A percentile compares a stretch with the other conserved stretches of the same genome.
Conservation (phyloP, 441 rosid genomes). For the Erysimum cheiri region DNA sequence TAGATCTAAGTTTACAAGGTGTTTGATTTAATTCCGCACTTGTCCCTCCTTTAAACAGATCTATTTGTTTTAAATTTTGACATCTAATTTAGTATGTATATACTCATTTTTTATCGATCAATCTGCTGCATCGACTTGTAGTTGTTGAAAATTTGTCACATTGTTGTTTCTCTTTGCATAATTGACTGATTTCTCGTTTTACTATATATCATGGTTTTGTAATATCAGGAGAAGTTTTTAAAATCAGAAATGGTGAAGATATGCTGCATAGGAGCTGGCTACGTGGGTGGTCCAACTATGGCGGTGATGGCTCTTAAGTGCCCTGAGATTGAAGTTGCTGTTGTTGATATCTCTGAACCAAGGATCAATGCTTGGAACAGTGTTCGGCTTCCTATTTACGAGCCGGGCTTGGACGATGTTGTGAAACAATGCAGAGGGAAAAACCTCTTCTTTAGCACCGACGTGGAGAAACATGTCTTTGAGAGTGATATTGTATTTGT, state of each 20-base stretch:
- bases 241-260: constrained; percentile 60
- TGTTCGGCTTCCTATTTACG: constrained; percentile 60
- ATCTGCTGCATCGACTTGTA: not conserved
- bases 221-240: constrained; percentile 12
- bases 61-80: not conserved
- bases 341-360: constrained; percentile 56
- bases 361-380: constrained; percentile 65
- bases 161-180: constrained; percentile 6
- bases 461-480: constrained; percentile 61
- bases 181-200: not conserved
- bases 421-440: constrained; percentile 60
- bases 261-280: constrained; percentile 67
- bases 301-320: constrained; percentile 65
- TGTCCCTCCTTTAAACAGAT: not conserved
- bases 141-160: not conserved
- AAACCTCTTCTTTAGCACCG: constrained; percentile 59
- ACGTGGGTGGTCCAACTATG: constrained; percentile 71
- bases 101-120: not conserved
- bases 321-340: constrained; percentile 54
- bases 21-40: constrained; percentile 32
- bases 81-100: not conserved
- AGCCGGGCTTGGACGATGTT: constrained; percentile 65
- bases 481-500: constrained; percentile 67
- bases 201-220: constrained; percentile 5
- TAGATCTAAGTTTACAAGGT: constrained; percentile 31